Conservation (phyloP, 2,329 filamentous ascomycete species). For the Gnomoniopsis smithogilvyi region DNA sequence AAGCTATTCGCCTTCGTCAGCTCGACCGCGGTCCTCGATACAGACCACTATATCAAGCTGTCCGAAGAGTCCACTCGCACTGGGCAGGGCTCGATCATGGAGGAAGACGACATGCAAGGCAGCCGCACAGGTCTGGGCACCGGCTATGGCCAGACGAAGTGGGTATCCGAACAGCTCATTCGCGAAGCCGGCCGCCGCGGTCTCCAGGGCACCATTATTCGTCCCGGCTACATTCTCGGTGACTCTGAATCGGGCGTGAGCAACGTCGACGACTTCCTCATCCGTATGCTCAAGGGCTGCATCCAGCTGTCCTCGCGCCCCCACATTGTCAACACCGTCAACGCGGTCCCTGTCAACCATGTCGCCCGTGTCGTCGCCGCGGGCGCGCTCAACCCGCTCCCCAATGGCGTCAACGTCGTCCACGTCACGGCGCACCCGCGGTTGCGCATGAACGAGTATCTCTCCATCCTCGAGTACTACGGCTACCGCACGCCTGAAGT, state of each 20-base stretch:
- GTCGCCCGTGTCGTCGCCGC: constrained; percentile 80
- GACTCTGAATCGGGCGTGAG: constrained; percentile 66
- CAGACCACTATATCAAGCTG: constrained; percentile 72
- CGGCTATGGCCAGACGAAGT: constrained; percentile 90
- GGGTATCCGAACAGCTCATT: constrained; percentile 69
- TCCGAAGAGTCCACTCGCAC: constrained; percentile 60
- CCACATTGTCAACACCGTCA: constrained; percentile 80
- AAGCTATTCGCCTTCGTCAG: constrained; percentile 81
- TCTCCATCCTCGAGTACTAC: constrained; percentile 67
- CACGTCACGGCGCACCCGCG: constrained; percentile 80
- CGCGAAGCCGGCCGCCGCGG: constrained; percentile 76
- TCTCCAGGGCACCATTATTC: constrained; percentile 70
- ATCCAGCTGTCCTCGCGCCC: constrained; percentile 74
- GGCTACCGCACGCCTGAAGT: constrained; percentile 69
- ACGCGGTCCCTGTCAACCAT: constrained; percentile 82
- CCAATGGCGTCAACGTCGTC: constrained; percentile 52
- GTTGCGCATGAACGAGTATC: constrained; percentile 73
- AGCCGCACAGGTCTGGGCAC: constrained; percentile 75
- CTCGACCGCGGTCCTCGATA: constrained; percentile 81
- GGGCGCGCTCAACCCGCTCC: constrained; percentile 61
- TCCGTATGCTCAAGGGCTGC: constrained; percentile 84
- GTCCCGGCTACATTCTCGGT: constrained; percentile 83
- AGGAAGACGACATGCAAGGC: constrained; percentile 75
- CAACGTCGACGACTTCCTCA: constrained; percentile 86
- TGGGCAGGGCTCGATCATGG: constrained; percentile 64